These are phyloP conservation scores for Triticum dicoccoides DNA, from an alignment of 176 grass and related monocot species.

Conservation along the genomic window DNA sequence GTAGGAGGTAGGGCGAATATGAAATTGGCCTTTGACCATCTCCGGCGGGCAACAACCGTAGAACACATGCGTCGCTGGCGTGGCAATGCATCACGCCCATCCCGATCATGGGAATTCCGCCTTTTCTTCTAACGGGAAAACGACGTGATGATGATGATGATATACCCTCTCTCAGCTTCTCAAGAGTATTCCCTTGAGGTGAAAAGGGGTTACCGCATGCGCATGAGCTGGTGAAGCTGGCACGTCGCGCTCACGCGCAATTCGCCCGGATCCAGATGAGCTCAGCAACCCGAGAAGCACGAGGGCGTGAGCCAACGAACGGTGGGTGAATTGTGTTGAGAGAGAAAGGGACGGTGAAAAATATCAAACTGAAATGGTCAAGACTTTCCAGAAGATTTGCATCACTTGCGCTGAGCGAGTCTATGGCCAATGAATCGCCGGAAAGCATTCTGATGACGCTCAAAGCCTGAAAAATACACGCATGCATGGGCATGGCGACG, in stretches of 20 bases:
- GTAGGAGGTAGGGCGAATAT: background rate
- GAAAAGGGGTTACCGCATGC: background rate
- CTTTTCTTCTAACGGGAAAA: background rate
- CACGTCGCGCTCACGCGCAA: background rate
- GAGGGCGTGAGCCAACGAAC: background rate
- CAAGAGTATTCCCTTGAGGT: too few species aligned
- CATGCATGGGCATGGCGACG: background rate
- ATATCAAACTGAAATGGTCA: background rate
- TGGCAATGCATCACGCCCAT: background rate
- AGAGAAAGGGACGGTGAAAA: background rate
- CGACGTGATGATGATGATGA: background rate
- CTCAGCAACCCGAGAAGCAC: constrained; percentile 10
- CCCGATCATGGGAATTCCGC: background rate
- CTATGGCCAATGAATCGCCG: background rate
- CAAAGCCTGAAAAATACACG: background rate
- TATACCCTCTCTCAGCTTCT: background rate
- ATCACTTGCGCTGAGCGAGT: background rate
- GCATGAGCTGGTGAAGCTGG: background rate
- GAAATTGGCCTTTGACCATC: constrained; percentile 7
- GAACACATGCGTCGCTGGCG: background rate
- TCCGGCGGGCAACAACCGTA: background rate
- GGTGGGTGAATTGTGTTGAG: background rate
- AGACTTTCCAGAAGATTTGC: background rate
- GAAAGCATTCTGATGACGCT: background rate
- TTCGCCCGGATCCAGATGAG: background rate